These are phyloP conservation scores for Elsinoe arachidis DNA, from an alignment of 2,329 filamentous ascomycete genomes.

Conservation along the genomic window DNA sequence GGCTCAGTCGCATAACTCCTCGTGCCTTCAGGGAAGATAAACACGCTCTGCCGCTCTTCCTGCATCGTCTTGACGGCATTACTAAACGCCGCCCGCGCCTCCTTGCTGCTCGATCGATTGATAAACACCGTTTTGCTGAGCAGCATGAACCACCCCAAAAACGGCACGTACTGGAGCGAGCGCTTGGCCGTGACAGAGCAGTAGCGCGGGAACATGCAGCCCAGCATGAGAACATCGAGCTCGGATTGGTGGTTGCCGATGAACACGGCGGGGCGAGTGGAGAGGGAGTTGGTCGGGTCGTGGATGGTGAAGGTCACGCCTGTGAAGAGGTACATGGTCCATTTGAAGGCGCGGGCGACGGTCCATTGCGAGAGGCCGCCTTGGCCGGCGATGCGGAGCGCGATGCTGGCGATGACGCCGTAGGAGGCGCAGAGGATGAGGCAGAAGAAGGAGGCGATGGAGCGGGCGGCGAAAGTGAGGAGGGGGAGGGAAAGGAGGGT, in stretches of 20 bases:
- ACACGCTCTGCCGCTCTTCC: constrained; percentile 57
- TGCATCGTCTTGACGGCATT: constrained; percentile 75
- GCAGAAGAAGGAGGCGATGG: constrained; percentile 35
- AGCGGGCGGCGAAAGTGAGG: constrained; percentile 58
- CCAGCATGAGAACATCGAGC: constrained; percentile 87
- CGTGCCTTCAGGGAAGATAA: constrained; percentile 87
- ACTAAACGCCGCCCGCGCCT: constrained; percentile 76
- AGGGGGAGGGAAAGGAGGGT: constrained; percentile 27
- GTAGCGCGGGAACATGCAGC: constrained; percentile 79
- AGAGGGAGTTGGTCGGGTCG: constrained; percentile 53
- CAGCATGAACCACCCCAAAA: constrained; percentile 87
- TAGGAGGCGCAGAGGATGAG: constrained; percentile 49
- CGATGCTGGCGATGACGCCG: constrained; percentile 65
- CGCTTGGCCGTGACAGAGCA: constrained; percentile 91
- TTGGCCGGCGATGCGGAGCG: constrained; percentile 62
- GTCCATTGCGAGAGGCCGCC: constrained; percentile 79
- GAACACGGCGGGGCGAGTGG: constrained; percentile 74
- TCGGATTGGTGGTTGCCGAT: constrained; percentile 65
- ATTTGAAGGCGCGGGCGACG: constrained; percentile 69
- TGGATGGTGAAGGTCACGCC: constrained; percentile 70
- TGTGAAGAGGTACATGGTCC: constrained; percentile 62
- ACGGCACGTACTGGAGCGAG: constrained; percentile 66
- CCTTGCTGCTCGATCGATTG: constrained; percentile 75
- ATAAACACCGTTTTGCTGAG: constrained; percentile 90
- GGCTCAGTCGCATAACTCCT: constrained; percentile 79